Base-by-base conservation (phyloP, 768 basidiomycete genomes). In the Auricularia cornea region DNA sequence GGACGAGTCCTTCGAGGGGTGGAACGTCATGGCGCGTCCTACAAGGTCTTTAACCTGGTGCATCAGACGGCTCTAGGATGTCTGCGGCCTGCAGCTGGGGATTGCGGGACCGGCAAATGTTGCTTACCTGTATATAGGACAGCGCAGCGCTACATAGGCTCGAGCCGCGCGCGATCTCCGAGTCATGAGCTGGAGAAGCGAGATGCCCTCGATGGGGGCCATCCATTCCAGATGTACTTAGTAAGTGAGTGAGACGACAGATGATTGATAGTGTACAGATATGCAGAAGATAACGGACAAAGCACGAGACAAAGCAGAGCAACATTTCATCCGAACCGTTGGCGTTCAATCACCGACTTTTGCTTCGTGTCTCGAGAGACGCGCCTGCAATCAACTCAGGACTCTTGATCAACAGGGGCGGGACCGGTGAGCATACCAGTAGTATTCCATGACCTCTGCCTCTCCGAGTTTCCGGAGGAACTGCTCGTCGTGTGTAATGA, bases 401-500 rank as follows among this genome's bases (percentile, higher is more conserved):
- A 41, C 59, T 60, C 56, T 40, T 48, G 61, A 65, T 20, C 28
- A 32, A 59, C n/a, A n/a, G n/a, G n/a, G n/a, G n/a, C n/a, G 20
- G 11, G 3, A 61, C 38, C 62, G 16, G 40, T 60, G 72, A 85
- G 69, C 66, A 10, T 8, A 92, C 94, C 94, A 97, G 72, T 93
- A 98, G 70, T 94, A 87, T 68, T 97, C 93, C 84, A 98, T 89
- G n/a, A 92, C 91, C 66, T 92, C 88, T 65, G 84, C 84, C 66
- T 94, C 90, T 1, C 95, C 94, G 30, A 98, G 82, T 70, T 92
- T 92, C 35, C 86, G 82, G 59, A 99, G 80, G 79, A 99, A 98
- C 64, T 86, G 90, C 74, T 98, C 96, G 76, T 98, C 94, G 74
- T 98, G 96, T 3, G 97, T 99, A 74, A 95, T 96, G 71, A 96